These are phyloP conservation scores for Podospora pseudopauciseta DNA, from an alignment of 495 filamentous ascomycete genomes.

Conservation along the genomic window DNA sequence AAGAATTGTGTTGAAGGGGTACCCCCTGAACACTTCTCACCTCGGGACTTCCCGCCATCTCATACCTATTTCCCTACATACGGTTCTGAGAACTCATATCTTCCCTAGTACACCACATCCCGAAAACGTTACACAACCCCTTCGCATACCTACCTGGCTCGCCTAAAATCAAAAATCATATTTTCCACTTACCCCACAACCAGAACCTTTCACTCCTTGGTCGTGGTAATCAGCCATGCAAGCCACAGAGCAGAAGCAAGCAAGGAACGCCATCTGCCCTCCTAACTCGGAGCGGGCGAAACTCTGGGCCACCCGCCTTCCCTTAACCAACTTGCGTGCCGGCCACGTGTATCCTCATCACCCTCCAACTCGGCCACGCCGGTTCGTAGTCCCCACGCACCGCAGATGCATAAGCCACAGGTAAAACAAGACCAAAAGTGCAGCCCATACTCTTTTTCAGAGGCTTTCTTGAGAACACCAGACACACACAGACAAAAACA, in stretches of 20 bases:
- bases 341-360: no score
- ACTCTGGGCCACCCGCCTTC: background rate
- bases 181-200: background rate
- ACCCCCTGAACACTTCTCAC: background rate
- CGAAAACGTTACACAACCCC: background rate
- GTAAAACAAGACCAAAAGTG: no score
- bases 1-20: background rate
- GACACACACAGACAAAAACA: background rate
- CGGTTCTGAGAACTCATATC: background rate
- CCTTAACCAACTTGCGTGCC: no score
- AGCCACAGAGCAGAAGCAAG: background rate
- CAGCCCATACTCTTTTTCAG: no score
- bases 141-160: background rate
- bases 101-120: background rate
- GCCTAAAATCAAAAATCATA: background rate
- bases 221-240: background rate
- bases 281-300: background rate
- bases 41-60: background rate
- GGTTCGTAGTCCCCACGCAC: no score
- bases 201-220: background rate
- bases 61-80: background rate
- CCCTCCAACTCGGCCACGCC: no score
- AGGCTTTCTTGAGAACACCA: no score
- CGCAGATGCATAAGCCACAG: no score
- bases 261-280: background rate